A percentile compares a stretch with the other conserved stretches of the same genome.
phyloP scores from a whole-genome alignment of 2,329 filamentous ascomycete species.

The Epichloe gansuensis region DNA sequence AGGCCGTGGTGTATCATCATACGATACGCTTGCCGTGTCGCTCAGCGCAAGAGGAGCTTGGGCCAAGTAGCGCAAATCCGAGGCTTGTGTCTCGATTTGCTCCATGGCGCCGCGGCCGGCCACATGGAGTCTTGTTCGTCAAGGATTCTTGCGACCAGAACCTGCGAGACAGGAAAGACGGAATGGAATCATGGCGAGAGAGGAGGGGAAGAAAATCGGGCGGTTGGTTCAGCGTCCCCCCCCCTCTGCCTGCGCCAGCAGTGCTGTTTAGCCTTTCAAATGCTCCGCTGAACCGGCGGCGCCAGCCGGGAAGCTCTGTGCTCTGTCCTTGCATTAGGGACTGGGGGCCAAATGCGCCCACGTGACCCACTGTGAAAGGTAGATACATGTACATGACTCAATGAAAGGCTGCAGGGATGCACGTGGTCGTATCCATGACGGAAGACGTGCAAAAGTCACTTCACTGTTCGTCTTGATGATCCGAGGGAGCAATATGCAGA shows the following conservation, averaged over 20 bases:
- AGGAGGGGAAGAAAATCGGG: not conserved
- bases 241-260: not conserved
- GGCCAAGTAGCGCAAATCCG: slow-evolving; percentile 39
- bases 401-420: too few species aligned
- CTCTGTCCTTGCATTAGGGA: too few species aligned
- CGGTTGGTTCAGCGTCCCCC: not conserved
- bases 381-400: too few species aligned
- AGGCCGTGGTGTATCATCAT: slow-evolving; percentile 22
- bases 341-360: too few species aligned
- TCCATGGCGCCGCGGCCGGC: slow-evolving; percentile 27
- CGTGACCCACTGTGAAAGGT: too few species aligned
- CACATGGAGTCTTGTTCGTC: slow-evolving; percentile 1
- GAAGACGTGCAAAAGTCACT: too few species aligned
- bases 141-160: not conserved
- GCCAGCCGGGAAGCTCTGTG: too few species aligned
- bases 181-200: not conserved
- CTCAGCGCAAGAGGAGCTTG: slow-evolving; percentile 23
- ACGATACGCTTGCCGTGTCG: slow-evolving; percentile 18
- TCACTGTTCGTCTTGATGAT: too few species aligned
- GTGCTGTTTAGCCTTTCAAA: too few species aligned
- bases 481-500: not conserved
- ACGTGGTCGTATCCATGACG: too few species aligned
- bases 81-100: slow-evolving; percentile 40
- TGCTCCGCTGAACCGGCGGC: too few species aligned
- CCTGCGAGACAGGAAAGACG: not conserved